phyloP scores from a whole-genome alignment of 106 monocot genomes.

The Phalaenopsis aphrodite region DNA sequence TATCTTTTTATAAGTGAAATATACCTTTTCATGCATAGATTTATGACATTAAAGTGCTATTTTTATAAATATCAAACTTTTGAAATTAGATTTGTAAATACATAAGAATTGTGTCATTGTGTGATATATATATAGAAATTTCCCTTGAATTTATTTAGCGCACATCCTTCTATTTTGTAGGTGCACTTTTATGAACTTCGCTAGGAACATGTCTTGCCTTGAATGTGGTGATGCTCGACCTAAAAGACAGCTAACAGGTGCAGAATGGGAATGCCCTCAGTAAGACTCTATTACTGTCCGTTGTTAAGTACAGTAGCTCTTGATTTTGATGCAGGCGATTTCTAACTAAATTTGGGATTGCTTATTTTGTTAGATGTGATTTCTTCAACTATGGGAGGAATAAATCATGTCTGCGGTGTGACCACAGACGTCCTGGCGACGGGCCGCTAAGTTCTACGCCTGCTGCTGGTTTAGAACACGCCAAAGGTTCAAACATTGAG shows the following conservation, averaged over 20 bases:
- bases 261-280: slow-evolving; percentile 99
- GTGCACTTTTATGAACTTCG: slow-evolving; percentile 93
- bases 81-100: too few species aligned
- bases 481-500: slow-evolving; percentile 13
- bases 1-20: too few species aligned
- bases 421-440: slow-evolving; percentile 68
- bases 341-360: background rate
- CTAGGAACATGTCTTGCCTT: slow-evolving; percentile 71
- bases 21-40: too few species aligned
- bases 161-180: slow-evolving; percentile 35
- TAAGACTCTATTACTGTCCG: slow-evolving; percentile 24
- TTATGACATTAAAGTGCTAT: too few species aligned
- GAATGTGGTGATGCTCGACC: slow-evolving; percentile 69
- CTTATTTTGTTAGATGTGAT: slow-evolving; percentile 49
- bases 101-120: too few species aligned
- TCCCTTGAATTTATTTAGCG: too few species aligned
- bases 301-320: background rate
- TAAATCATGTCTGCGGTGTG: slow-evolving; percentile 82
- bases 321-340: background rate
- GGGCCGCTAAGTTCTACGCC: slow-evolving; percentile 5
- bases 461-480: slow-evolving; percentile 5
- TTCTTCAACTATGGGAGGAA: slow-evolving; percentile 90
- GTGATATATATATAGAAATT: too few species aligned
- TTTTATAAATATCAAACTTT: too few species aligned
- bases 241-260: slow-evolving; percentile 70